Evolutionary conservation across 1,284 basidiomycete genomes (phyloP), one percentile per base, ranked within the genome.

Genomic region (Leccinum ponderosum): DNA sequence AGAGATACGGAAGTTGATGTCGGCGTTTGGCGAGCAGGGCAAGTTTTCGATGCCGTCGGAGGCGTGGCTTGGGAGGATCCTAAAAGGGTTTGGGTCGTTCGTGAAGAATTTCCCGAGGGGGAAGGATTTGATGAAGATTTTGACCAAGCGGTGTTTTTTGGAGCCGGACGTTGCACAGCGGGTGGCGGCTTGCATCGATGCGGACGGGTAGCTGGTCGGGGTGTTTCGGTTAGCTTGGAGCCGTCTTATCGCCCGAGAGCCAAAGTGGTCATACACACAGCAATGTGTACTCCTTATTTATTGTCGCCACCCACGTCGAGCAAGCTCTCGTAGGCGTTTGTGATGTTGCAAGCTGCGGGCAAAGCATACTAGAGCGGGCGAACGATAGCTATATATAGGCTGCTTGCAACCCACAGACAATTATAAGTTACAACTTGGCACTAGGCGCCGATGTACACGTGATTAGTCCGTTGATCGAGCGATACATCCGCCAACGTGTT

Each of bases 11-110:
- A 15, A 50, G 0, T 57, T 73, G 1, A 53, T 73, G 1, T 56
- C 59, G 50, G 55, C 58, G 0, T 68, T 64, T 14, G 64, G 72
- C 9, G 64, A 67, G 1, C 68, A 70, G 9, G 62, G 61, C 47
- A 74, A 74, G 54, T 71, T 71, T 20, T 64, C 66, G 60, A 74
- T 71, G 72, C 69, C 70, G 25, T 58, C 63, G 5, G 73, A 75
- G 53, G 64, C 65, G 1, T 72, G 72, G 67, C 62, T 74, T 22
- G 67, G 61, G 4, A 66, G 70, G 1, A 57, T 75, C 11, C 31
- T 72, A 39, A 71, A 63, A 3, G 72, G 63, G 2, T 29, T 75
- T 47, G 61, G 61, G 15, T 67, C 63, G 17, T 15, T 73, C 17
- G 61, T 60, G 31, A 73, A 62, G 56, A 57, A 56, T 17, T 58